Evolutionary conservation across 257 asterid genomes (phyloP), one percentile per base, ranked within the genome.

Genomic region (Fraxinus anomala): DNA sequence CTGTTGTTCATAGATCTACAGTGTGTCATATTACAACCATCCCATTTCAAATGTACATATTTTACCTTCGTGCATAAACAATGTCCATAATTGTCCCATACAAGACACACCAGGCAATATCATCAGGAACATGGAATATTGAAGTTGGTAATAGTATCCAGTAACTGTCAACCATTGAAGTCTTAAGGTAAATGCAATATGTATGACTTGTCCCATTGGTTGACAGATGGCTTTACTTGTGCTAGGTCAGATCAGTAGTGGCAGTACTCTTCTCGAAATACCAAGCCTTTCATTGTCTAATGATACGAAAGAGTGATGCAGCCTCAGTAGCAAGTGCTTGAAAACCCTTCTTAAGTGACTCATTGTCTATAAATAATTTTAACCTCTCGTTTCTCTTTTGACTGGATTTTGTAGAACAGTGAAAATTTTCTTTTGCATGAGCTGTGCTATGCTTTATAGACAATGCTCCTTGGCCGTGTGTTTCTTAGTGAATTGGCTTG

Each of bases 391-490:
- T 61, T 61, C 68, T 61, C 68, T 21, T 21, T 9, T 61, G 68
- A 61, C 65, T 16, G 24, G 8, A 51, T 51, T 19, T 51, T 51
- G 24, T 51, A 51, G 23, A 16, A 51, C 63, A 51, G 21, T 51
- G 63, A 17, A 19, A 19, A 3, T 51, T 16, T 9, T 19, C 26
- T 51, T 51, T 51, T 51, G 63, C 63, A 5, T 56, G 66, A 56
- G n/a, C 24, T 56, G n/a, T 54, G 63, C 59, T 59, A 56, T 54
- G 63, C 59, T 59, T 24, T 70, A 54, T 19, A 54, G 72, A 56
- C 61, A 12, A 6, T 36, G 40, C 16, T 61, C 16, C 26, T 31
- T 51, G 13, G 51, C 33, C 31, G 31, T 74, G 66, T 24, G 26
- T 16, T 56, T 23, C 65, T 24, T 37, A 56, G 40, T 73, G 59